These are phyloP conservation scores for Cytospora chrysosperma DNA, from an alignment of 2,329 filamentous ascomycete species.

Conservation along the genomic window DNA sequence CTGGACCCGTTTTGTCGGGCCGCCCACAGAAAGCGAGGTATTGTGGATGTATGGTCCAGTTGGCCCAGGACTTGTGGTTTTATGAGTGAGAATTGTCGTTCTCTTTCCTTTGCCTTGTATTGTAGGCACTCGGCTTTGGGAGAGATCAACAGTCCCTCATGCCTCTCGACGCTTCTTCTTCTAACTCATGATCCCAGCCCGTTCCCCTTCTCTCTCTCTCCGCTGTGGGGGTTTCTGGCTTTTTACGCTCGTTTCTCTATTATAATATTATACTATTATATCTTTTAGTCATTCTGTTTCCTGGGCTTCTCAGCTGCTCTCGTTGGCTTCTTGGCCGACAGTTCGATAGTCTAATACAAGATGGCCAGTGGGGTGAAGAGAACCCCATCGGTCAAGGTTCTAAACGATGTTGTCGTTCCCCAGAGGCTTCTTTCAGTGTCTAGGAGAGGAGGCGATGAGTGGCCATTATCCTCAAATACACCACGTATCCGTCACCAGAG, in stretches of 20 bases:
- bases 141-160: neutral
- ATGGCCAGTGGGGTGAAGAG: slow-evolving; percentile 14
- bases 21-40: neutral
- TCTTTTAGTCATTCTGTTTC: neutral
- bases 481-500: slow-evolving; percentile 7
- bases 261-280: too few relatives aligned
- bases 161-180: slow-evolving; percentile 7
- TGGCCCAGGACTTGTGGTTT: neutral
- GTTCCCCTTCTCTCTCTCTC: slow-evolving; percentile 1
- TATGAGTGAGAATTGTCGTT: neutral
- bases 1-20: neutral
- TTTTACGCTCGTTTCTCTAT: neutral
- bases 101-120: neutral
- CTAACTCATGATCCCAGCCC: slow-evolving; percentile 1
- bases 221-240: neutral
- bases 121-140: neutral
- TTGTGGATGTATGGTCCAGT: neutral
- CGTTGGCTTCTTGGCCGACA: neutral
- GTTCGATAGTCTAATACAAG: neutral
- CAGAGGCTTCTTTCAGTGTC: slow-evolving; percentile 12
- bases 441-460: slow-evolving; percentile 4
- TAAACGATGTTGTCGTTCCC: slow-evolving; percentile 10
- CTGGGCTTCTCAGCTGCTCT: neutral
- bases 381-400: slow-evolving; percentile 14
- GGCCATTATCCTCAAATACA: neutral